phyloP scores from a whole-genome alignment of 1,284 basidiomycete species.

The Fomitopsis palustris region DNA sequence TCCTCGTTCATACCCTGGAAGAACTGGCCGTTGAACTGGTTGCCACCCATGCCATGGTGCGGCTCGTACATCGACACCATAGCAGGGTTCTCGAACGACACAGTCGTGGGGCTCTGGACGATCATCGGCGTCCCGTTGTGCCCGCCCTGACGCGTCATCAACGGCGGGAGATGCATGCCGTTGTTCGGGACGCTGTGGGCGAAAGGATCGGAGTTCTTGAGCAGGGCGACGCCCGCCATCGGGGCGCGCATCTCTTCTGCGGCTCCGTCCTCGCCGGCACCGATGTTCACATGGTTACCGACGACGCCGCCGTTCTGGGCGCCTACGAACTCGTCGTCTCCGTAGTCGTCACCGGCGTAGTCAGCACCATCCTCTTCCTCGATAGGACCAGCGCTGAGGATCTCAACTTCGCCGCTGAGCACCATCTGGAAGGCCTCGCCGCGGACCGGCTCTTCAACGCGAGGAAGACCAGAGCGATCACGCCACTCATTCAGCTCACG shows the following conservation, averaged over 20 bases:
- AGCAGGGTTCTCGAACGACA: constrained; percentile 35
- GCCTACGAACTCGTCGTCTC: constrained; percentile 21
- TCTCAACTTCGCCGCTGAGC: constrained; percentile 64
- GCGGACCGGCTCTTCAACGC: constrained; percentile 65
- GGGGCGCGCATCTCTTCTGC: constrained; percentile 23
- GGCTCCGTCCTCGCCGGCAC: constrained; percentile 13
- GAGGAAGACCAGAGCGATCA: constrained; percentile 63
- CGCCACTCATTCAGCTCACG: constrained; percentile 89
- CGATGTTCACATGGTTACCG: constrained; percentile 8
- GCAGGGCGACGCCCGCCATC: constrained; percentile 14
- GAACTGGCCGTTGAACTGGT: constrained; percentile 21
- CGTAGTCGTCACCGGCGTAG: constrained; percentile 34
- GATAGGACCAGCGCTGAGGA: constrained; percentile 46
- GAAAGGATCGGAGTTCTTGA: constrained; percentile 22
- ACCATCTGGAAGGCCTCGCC: constrained; percentile 69
- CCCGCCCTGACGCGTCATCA: constrained; percentile 25
- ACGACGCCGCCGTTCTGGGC: constrained; percentile 12
- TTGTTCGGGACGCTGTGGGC: constrained; percentile 23
- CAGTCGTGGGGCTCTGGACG: constrained; percentile 27
- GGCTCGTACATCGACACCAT: constrained; percentile 33
- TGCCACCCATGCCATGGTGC: constrained; percentile 19
- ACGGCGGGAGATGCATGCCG: constrained; percentile 28
- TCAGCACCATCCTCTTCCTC: constrained; percentile 51
- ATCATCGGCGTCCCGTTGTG: constrained; percentile 28
- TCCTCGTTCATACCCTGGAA: constrained; percentile 19